These are phyloP conservation scores for Sesbania bispinosa DNA, from an alignment of 306 rosid genomes.

Conservation along the genomic window DNA sequence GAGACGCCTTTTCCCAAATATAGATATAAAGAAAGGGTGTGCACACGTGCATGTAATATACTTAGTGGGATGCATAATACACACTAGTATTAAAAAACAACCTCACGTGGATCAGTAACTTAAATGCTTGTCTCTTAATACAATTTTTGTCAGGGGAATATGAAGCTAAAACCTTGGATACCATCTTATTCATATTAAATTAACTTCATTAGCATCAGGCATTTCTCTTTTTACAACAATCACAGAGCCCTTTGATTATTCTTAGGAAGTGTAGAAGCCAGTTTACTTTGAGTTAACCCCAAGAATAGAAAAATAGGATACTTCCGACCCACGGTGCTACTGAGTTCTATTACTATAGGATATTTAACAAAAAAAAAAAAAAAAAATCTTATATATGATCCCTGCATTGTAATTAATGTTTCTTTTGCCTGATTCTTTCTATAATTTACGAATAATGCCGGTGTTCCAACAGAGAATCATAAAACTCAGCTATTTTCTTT, in stretches of 20 bases:
- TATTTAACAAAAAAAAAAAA: background rate
- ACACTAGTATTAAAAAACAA: constrained; percentile 18
- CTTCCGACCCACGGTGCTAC: background rate
- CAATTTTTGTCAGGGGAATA: constrained; percentile 53
- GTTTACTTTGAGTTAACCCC: constrained; percentile 26
- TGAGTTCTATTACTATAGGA: background rate
- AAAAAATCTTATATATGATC: too few relatives aligned
- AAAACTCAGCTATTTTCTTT: background rate
- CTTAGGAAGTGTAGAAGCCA: constrained; percentile 8
- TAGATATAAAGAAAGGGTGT: constrained; percentile 34
- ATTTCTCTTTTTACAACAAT: constrained; percentile 22
- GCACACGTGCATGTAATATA: constrained; percentile 52
- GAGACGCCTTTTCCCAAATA: constrained; percentile 26
- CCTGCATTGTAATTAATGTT: too few relatives aligned
- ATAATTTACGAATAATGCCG: background rate
- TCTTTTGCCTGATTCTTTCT: background rate
- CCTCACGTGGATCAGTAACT: constrained; percentile 64
- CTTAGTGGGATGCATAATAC: constrained; percentile 35
- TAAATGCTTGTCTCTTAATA: constrained; percentile 47
- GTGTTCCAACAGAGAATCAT: background rate
- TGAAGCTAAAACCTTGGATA: constrained; percentile 63
- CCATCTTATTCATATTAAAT: constrained; percentile 45
- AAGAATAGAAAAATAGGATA: constrained; percentile 19
- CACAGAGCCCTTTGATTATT: constrained; percentile 15
- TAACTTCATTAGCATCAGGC: constrained; percentile 9